Conservation (phyloP, 345 rosid species). For the Aquilaria sinensis region DNA sequence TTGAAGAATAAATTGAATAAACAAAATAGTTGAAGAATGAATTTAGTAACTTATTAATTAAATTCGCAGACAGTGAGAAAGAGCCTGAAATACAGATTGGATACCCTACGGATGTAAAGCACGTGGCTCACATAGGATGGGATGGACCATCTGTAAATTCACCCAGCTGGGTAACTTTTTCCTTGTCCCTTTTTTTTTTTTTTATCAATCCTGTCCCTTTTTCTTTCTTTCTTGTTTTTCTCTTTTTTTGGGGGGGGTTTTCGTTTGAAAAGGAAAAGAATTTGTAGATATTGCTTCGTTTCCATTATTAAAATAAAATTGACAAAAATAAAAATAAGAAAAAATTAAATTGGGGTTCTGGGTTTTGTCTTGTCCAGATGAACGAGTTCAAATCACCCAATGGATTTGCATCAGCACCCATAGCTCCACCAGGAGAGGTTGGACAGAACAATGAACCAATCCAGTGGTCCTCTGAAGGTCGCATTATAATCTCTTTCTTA, state of each 20-base stretch:
- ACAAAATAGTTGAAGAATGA: background rate
- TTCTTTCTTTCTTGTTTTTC: too few relatives aligned
- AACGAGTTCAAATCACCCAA: slow-evolving; percentile 41
- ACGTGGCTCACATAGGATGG: slow-evolving; percentile 92
- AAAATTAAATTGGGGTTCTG: background rate
- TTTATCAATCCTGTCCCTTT: too few relatives aligned
- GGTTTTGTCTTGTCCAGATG: slow-evolving; percentile 39
- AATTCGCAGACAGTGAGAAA: slow-evolving; percentile 60
- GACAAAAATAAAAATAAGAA: background rate
- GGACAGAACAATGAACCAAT: slow-evolving; percentile 21
- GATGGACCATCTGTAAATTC: slow-evolving; percentile 52
- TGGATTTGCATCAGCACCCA: slow-evolving; percentile 25
- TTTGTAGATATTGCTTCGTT: background rate
- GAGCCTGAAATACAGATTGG: slow-evolving; percentile 85
- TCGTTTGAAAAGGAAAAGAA: too few relatives aligned
- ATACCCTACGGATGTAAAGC: slow-evolving; percentile 85
- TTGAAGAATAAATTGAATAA: too few relatives aligned
- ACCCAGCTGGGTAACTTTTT: slow-evolving; percentile 56
- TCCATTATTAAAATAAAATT: background rate
- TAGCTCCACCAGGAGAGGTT: slow-evolving; percentile 15
- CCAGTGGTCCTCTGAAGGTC: slow-evolving; percentile 50
- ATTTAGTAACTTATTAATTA: background rate
- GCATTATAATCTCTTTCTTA: background rate
- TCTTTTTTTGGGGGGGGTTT: too few relatives aligned
- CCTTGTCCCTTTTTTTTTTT: background rate